These are phyloP conservation scores for Blastobotrys terrestris DNA, from an alignment of 805 yeast species.

Conservation along the genomic window DNA sequence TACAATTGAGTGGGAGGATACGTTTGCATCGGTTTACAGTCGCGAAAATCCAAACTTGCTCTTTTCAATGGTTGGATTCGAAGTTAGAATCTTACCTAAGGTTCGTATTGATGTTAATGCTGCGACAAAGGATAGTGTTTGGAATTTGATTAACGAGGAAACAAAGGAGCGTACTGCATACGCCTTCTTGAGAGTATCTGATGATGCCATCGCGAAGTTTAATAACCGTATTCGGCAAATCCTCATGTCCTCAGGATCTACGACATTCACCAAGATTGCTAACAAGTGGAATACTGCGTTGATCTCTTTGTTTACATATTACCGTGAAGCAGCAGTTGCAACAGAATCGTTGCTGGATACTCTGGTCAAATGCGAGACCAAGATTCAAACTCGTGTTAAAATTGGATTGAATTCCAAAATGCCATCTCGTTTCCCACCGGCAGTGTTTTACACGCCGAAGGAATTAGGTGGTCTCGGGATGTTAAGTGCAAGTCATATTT, in stretches of 20 bases:
- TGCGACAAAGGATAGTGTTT: slow-evolving; percentile 71
- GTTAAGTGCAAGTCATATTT: slow-evolving; percentile 93
- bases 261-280: slow-evolving; percentile 90
- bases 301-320: slow-evolving; percentile 79
- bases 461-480: slow-evolving; percentile 97
- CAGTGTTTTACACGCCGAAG: slow-evolving; percentile 95
- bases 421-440: slow-evolving; percentile 99
- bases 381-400: slow-evolving; percentile 88
- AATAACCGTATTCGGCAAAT: slow-evolving; percentile 81
- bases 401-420: slow-evolving; percentile 93
- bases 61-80: slow-evolving; percentile 93
- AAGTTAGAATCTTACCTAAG: slow-evolving; percentile 80
- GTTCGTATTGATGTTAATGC: slow-evolving; percentile 43
- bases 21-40: slow-evolving; percentile 84
- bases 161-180: slow-evolving; percentile 84
- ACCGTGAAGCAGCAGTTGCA: slow-evolving; percentile 84
- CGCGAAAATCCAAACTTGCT: slow-evolving; percentile 82
- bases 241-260: slow-evolving; percentile 90
- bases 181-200: slow-evolving; percentile 79
- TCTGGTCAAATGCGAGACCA: slow-evolving; percentile 85
- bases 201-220: slow-evolving; percentile 72
- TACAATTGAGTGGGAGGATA: slow-evolving; percentile 67
- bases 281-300: slow-evolving; percentile 94
- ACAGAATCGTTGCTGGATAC: slow-evolving; percentile 74
- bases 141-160: slow-evolving; percentile 71